Conservation (phyloP, 2,329 filamentous ascomycete species). For the Cladosporium halotolerans region DNA sequence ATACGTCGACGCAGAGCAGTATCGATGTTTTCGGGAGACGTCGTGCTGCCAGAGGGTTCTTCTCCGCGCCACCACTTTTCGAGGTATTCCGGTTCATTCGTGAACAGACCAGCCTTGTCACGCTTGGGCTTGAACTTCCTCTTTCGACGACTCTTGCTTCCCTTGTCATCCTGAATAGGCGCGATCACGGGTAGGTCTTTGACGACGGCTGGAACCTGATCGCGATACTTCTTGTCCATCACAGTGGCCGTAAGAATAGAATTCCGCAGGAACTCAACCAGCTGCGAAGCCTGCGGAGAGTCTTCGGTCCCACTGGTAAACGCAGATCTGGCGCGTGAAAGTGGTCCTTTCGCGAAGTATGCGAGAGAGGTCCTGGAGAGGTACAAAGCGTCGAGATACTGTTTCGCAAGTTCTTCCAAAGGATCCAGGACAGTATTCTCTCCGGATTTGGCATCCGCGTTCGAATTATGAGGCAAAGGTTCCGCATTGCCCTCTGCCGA, state of each 20-base stretch:
- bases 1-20: slow-evolving; percentile 54
- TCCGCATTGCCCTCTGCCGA: not conserved
- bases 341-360: slow-evolving; percentile 76
- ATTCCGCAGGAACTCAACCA: slow-evolving; percentile 60
- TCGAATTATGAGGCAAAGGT: not conserved
- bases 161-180: slow-evolving; percentile 14
- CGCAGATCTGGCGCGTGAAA: slow-evolving; percentile 66
- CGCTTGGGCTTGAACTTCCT: slow-evolving; percentile 59
- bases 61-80: slow-evolving; percentile 64
- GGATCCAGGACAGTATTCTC: slow-evolving; percentile 6
- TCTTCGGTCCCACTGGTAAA: slow-evolving; percentile 60
- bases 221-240: slow-evolving; percentile 74
- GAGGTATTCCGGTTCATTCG: slow-evolving; percentile 58
- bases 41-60: slow-evolving; percentile 36
- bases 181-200: slow-evolving; percentile 46
- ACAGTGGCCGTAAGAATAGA: slow-evolving; percentile 39
- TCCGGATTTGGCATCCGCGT: not conserved
- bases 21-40: slow-evolving; percentile 39
- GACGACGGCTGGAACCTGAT: slow-evolving; percentile 59
- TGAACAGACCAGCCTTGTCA: slow-evolving; percentile 63
- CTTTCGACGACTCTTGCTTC: slow-evolving; percentile 37
- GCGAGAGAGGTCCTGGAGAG: slow-evolving; percentile 63
- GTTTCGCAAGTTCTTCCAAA: slow-evolving; percentile 27
- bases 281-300: slow-evolving; percentile 54
- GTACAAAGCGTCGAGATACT: slow-evolving; percentile 43